These are phyloP conservation scores for Mycena filopes DNA, from an alignment of 768 basidiomycete species.

Conservation along the genomic window DNA sequence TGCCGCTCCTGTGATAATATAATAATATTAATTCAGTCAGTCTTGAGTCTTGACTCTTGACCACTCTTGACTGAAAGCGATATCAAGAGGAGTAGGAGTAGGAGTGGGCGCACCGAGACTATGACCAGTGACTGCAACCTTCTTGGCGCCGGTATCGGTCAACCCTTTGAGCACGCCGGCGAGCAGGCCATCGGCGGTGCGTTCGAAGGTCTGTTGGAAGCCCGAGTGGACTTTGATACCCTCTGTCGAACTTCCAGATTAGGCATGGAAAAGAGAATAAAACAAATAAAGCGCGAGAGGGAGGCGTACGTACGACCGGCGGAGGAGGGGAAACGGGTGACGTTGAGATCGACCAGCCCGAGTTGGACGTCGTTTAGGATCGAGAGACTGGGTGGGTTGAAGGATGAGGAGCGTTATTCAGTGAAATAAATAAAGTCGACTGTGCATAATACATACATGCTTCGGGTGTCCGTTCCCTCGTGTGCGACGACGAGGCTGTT, in stretches of 20 bases:
- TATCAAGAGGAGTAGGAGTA: background rate
- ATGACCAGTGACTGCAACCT: slow-evolving; percentile 53
- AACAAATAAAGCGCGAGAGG: too few relatives aligned
- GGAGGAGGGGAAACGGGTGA: slow-evolving; percentile 43
- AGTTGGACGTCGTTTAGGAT: slow-evolving; percentile 49
- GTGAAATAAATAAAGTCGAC: too few relatives aligned
- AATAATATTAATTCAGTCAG: too few relatives aligned
- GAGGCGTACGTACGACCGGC: slow-evolving; percentile 32
- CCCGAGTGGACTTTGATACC: slow-evolving; percentile 50
- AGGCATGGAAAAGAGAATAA: background rate
- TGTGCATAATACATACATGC: background rate
- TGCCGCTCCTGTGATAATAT: slow-evolving; percentile 57
- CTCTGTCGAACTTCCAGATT: slow-evolving; percentile 31
- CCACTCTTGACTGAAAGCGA: too few relatives aligned
- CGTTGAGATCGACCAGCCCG: slow-evolving; percentile 40
- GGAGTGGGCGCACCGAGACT: slow-evolving; percentile 44
- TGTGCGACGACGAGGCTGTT: background rate
- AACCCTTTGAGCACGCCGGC: slow-evolving; percentile 43
- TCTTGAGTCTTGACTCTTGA: background rate
- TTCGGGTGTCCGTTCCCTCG: background rate
- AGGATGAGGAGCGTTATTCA: too few relatives aligned
- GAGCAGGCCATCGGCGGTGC: slow-evolving; percentile 48
- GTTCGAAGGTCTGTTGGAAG: slow-evolving; percentile 50
- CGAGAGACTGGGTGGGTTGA: slow-evolving; percentile 40
- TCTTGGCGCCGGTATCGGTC: slow-evolving; percentile 39